Percentiles rank a stretch among this genome's conserved stretches.
phyloP scores from a whole-genome alignment of 2,329 filamentous ascomycete genomes.

The Alternaria sp. region DNA sequence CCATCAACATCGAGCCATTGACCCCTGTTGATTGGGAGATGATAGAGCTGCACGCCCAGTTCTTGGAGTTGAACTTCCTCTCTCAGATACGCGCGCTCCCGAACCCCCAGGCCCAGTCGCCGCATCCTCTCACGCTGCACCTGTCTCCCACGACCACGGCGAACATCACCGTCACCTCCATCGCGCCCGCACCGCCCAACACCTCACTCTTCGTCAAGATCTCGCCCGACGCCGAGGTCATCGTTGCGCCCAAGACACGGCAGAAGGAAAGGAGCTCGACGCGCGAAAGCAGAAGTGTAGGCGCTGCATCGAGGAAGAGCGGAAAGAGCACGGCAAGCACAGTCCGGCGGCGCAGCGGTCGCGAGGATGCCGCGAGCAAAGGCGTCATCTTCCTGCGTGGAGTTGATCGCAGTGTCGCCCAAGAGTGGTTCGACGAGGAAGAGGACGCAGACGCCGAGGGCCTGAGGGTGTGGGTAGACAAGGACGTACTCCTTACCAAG shows the following conservation, averaged over 20 bases:
- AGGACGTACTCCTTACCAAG: conserved; percentile 73
- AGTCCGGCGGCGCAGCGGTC: conserved; percentile 62
- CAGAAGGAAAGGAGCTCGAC: conserved; percentile 69
- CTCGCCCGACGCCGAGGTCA: conserved; percentile 91
- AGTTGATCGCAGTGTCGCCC: conserved; percentile 71
- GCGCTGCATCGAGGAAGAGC: conserved; percentile 79
- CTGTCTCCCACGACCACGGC: conserved; percentile 95
- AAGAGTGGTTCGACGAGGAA: conserved; percentile 80
- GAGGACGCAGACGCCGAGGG: conserved; percentile 55
- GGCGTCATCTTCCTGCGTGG: conserved; percentile 77
- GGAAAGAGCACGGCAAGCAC: conserved; percentile 77
- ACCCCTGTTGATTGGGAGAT: conserved; percentile 98
- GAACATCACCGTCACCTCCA: conserved; percentile 82
- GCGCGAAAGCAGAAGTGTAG: conserved; percentile 80
- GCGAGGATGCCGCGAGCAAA: conserved; percentile 70
- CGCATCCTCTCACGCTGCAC: conserved; percentile 88
- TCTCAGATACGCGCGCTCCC: conserved; percentile 92
- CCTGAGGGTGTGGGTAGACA: conserved; percentile 84
- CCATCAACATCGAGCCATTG: conserved; percentile 93
- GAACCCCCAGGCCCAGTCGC: conserved; percentile 71
- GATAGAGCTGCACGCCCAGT: conserved; percentile 95
- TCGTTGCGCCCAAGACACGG: conserved; percentile 91
- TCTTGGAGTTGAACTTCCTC: conserved; percentile 90
- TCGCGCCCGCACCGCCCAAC: conserved; percentile 74
- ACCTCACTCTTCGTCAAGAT: conserved; percentile 87